A percentile compares a stretch with the other conserved stretches of the same genome.
These are phyloP conservation scores for Lathyrus sativus DNA, from an alignment of 306 rosid species.

Conservation along the genomic window DNA sequence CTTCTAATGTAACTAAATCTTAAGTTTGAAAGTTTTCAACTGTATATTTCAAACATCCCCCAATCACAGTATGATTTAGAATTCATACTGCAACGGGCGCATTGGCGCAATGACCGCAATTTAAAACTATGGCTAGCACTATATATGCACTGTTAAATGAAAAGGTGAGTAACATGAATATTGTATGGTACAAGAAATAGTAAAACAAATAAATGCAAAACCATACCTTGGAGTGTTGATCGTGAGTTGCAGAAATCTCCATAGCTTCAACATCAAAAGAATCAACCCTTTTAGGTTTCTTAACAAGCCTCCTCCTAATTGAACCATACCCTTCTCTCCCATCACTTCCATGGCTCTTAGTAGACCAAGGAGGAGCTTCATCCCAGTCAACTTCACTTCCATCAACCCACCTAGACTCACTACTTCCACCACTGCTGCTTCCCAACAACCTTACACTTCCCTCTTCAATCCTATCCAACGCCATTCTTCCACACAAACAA, in stretches of 20 bases:
- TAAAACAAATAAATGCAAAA: not conserved
- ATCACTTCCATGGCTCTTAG: slow-evolving; percentile 38
- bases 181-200: too few relatives aligned
- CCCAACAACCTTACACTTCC: slow-evolving; percentile 54
- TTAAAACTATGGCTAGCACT: not conserved
- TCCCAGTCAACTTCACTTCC: slow-evolving; percentile 84
- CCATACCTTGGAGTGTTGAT: slow-evolving; percentile 57
- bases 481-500: slow-evolving; percentile 44
- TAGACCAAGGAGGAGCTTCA: slow-evolving; percentile 52
- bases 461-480: slow-evolving; percentile 70
- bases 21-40: too few relatives aligned
- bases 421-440: slow-evolving; percentile 47
- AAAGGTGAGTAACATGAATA: not conserved
- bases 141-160: slow-evolving; percentile 12
- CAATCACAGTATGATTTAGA: too few relatives aligned
- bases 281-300: slow-evolving; percentile 82
- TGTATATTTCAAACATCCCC: too few relatives aligned
- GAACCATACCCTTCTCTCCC: slow-evolving; percentile 62
- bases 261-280: slow-evolving; percentile 93
- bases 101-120: too few relatives aligned
- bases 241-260: slow-evolving; percentile 69
- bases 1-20: too few relatives aligned
- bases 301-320: slow-evolving; percentile 72
- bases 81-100: too few relatives aligned
- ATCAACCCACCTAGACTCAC: slow-evolving; percentile 84